phyloP scores from a whole-genome alignment of 2,329 filamentous ascomycete genomes.

The Aspergillus sp. region DNA sequence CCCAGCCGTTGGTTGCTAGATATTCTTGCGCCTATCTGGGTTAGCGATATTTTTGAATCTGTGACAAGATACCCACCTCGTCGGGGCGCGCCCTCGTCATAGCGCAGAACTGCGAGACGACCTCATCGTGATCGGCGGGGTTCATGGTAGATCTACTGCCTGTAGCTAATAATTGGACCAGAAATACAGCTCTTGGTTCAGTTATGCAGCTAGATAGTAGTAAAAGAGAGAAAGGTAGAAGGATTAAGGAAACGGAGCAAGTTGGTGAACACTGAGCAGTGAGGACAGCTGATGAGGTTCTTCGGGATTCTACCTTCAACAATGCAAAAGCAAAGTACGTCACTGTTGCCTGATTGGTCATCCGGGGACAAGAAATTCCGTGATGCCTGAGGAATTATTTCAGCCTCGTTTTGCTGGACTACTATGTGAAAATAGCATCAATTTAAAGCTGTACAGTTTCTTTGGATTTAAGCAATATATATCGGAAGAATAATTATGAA shows the following conservation, averaged over 20 bases:
- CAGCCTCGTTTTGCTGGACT: neutral
- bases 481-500: no score
- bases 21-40: conserved; percentile 62
- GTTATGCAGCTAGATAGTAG: neutral
- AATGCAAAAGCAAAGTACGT: conserved; percentile 29
- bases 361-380: conserved; percentile 29
- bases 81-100: conserved; percentile 55
- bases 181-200: neutral
- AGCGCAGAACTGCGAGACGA: conserved; percentile 54
- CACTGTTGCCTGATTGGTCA: conserved; percentile 42
- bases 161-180: neutral
- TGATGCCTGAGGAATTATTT: conserved; percentile 17
- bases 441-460: no score
- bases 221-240: neutral
- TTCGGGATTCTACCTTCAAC: conserved; percentile 1
- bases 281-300: neutral
- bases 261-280: neutral
- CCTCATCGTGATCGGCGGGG: conserved; percentile 40
- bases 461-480: no score
- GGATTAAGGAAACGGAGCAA: neutral
- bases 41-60: neutral
- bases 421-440: no score
- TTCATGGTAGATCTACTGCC: conserved; percentile 23
- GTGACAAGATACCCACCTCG: conserved; percentile 40
- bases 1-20: conserved; percentile 65